Evolutionary conservation across 202 grass and related monocot genomes (phyloP).

Genomic region (Panicum virgatum): DNA sequence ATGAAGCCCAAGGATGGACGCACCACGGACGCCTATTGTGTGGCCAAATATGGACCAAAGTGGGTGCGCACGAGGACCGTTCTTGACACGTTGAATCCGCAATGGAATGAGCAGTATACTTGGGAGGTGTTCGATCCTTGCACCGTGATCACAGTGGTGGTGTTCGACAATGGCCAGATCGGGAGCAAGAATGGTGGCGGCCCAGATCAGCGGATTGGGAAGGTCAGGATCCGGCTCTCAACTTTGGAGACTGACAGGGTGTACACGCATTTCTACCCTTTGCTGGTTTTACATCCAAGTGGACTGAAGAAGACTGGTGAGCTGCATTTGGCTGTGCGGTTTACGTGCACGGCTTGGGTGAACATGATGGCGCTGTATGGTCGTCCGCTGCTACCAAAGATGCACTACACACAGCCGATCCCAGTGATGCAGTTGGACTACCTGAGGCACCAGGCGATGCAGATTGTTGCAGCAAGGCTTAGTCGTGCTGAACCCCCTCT

Average conservation of each 20-base stretch:
- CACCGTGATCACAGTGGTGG: constrained; percentile 87
- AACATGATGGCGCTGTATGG: constrained; percentile 93
- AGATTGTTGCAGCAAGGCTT: constrained; percentile 77
- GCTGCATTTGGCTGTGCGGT: constrained; percentile 84
- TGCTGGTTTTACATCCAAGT: constrained; percentile 66
- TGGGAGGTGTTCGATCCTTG: constrained; percentile 99
- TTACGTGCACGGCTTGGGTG: constrained; percentile 95
- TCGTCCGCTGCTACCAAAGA: constrained; percentile 80
- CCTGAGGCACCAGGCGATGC: constrained; percentile 77
- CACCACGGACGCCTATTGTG: constrained; percentile 82
- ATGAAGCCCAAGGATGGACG: constrained; percentile 92
- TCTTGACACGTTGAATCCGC: constrained; percentile 69
- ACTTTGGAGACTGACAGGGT: constrained; percentile 84
- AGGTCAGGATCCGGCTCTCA: constrained; percentile 92
- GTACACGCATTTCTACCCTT: constrained; percentile 91
- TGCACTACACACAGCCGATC: constrained; percentile 91
- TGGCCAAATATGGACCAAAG: constrained; percentile 92
- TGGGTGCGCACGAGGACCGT: constrained; percentile 96
- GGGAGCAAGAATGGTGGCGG: constrained; percentile 53
- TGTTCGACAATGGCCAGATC: constrained; percentile 87
- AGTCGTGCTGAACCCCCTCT: constrained; percentile 86
- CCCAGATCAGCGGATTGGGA: constrained; percentile 82
- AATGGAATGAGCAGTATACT: constrained; percentile 98
- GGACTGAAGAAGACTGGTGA: constrained; percentile 95
- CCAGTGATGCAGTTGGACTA: constrained; percentile 74